phyloP scores from a whole-genome alignment of 306 rosid genomes.

The Pyrus betulifolia region DNA sequence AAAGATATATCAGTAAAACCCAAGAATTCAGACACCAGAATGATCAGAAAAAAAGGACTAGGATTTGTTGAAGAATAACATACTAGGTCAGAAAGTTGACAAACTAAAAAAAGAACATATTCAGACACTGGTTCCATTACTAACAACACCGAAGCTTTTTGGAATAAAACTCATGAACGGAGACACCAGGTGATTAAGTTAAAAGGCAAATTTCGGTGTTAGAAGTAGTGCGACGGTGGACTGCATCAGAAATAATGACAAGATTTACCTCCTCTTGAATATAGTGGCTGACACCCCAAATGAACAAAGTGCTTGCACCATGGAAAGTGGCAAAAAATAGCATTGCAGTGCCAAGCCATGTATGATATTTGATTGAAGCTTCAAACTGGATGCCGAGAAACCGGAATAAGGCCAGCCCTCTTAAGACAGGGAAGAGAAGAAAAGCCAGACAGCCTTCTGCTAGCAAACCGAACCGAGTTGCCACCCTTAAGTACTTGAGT shows the following conservation, averaged over 20 bases:
- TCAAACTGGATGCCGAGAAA: constrained; percentile 72
- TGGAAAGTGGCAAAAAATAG: constrained; percentile 61
- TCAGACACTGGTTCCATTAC: neutral
- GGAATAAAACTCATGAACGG: too few relatives aligned
- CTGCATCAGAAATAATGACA: neutral
- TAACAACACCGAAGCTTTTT: neutral
- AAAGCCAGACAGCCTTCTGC: constrained; percentile 78
- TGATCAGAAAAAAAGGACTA: neutral
- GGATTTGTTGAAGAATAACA: neutral
- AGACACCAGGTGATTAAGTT: too few relatives aligned
- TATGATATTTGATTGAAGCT: constrained; percentile 78
- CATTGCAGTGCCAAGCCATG: constrained; percentile 86
- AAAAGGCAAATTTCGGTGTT: neutral
- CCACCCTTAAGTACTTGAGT: constrained; percentile 63
- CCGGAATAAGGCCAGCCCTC: constrained; percentile 70
- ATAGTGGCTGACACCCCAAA: constrained; percentile 75
- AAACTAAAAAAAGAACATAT: too few relatives aligned
- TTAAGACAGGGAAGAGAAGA: constrained; percentile 66
- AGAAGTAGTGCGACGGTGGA: neutral
- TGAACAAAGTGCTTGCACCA: constrained; percentile 69
- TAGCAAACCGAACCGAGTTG: constrained; percentile 71
- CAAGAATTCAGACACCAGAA: neutral
- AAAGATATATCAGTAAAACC: neutral
- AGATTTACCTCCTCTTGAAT: constrained; percentile 60
- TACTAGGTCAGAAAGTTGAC: neutral